Evolutionary conservation across 2,329 filamentous ascomycete species (phyloP).

Genomic region (Polytolypa hystricis): DNA sequence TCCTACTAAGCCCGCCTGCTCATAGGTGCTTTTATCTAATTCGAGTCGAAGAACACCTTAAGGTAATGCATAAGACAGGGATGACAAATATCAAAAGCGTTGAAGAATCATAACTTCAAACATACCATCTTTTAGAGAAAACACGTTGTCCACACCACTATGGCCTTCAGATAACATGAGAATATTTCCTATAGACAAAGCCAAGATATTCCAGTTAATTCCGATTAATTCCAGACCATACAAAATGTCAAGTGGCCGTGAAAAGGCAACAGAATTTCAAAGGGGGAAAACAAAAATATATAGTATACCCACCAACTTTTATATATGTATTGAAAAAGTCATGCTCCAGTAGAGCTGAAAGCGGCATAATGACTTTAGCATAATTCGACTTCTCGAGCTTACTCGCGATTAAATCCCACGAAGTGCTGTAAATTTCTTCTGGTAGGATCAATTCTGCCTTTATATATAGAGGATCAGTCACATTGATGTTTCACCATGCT

Average conservation of each 20-base stretch:
- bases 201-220: too few species aligned
- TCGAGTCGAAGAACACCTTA: constrained; percentile 62
- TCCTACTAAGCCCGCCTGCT: constrained; percentile 69
- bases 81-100: too few species aligned
- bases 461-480: background rate
- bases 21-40: constrained; percentile 70
- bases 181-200: constrained; percentile 50
- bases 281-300: background rate
- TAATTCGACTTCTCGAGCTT: constrained; percentile 40
- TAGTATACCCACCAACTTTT: constrained; percentile 51
- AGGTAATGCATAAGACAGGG: background rate
- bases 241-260: too few species aligned
- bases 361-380: constrained; percentile 58
- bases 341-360: constrained; percentile 59
- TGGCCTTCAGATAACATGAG: constrained; percentile 75
- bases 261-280: too few species aligned
- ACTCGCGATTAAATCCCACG: constrained; percentile 43
- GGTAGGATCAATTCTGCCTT: constrained; percentile 59
- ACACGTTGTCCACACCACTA: constrained; percentile 58
- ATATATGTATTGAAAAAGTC: constrained; percentile 78
- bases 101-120: too few species aligned
- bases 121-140: constrained; percentile 58
- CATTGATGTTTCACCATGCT: background rate
- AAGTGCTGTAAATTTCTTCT: constrained; percentile 44
- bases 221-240: too few species aligned